Percentiles rank a stretch among this genome's conserved stretches.
Conservation (phyloP, 306 rosid species). For the Sindora glabra region DNA sequence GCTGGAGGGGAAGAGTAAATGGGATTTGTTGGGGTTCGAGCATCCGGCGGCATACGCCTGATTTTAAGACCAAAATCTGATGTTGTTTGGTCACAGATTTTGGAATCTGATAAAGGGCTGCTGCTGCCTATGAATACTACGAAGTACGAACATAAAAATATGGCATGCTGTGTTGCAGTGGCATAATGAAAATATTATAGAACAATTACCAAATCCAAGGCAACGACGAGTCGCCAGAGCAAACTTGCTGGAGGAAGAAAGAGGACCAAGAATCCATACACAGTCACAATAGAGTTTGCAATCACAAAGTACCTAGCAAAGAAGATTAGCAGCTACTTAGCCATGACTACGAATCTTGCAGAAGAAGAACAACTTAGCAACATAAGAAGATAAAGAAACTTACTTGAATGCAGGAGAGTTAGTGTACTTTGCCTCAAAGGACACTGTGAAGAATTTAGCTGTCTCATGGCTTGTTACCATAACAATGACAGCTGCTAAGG, state of each 20-base stretch:
- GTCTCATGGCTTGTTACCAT: constrained; percentile 74
- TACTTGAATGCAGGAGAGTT: constrained; percentile 64
- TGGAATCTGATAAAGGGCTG: neutral
- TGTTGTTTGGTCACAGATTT: too few species aligned
- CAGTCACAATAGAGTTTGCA: constrained; percentile 54
- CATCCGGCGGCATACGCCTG: too few species aligned
- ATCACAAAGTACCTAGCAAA: constrained; percentile 58
- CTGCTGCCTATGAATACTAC: neutral
- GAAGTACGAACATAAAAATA: neutral
- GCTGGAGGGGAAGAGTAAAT: too few species aligned
- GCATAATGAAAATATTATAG: neutral
- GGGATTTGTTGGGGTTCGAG: too few species aligned
- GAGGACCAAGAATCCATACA: constrained; percentile 62
- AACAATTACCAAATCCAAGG: constrained; percentile 55
- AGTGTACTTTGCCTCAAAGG: constrained; percentile 62
- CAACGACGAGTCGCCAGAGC: constrained; percentile 69
- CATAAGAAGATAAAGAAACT: constrained; percentile 4
- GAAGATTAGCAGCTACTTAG: neutral
- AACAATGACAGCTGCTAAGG: constrained; percentile 56
- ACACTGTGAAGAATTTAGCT: constrained; percentile 20
- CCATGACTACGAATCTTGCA: neutral
- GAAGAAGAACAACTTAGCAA: neutral
- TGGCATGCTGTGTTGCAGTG: neutral
- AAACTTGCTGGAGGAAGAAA: constrained; percentile 60
- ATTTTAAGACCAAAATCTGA: too few species aligned